A percentile compares a stretch with the other conserved stretches of the same genome.
Conservation (phyloP, 208 protist genomes). For the Acanthamoeba sp. region DNA sequence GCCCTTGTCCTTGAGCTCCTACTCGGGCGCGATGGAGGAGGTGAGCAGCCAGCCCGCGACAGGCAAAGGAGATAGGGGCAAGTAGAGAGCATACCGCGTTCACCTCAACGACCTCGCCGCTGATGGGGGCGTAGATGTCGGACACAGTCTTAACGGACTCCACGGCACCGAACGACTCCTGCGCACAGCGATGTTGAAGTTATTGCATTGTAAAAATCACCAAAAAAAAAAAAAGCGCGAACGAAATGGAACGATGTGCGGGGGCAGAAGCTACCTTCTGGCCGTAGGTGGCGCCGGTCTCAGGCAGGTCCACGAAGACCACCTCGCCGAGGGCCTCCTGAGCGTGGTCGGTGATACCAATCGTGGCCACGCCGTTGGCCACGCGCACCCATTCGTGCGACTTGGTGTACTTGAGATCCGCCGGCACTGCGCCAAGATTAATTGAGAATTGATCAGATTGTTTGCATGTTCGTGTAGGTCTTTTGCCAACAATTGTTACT, state of each 20-base stretch:
- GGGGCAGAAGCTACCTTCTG: neutral
- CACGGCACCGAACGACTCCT: conserved; percentile 78
- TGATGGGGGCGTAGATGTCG: conserved; percentile 87
- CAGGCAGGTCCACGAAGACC: conserved; percentile 88
- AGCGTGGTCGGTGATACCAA: conserved; percentile 87
- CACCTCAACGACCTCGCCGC: conserved; percentile 77
- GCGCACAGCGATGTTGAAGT: neutral
- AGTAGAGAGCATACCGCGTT: conserved; percentile 54
- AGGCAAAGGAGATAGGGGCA: neutral
- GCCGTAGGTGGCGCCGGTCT: conserved; percentile 74
- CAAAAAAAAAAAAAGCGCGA: neutral
- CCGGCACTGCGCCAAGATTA: neutral
- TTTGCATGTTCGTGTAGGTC: too few relatives aligned
- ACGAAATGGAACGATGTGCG: neutral
- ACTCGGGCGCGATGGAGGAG: neutral
- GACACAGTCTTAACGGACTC: conserved; percentile 87
- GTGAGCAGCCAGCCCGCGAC: neutral
- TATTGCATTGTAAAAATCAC: neutral
- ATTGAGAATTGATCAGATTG: too few relatives aligned
- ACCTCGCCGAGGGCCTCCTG: conserved; percentile 88
- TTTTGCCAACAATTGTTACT: neutral
- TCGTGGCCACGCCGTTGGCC: conserved; percentile 71
- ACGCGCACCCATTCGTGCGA: conserved; percentile 73
- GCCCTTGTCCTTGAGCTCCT: conserved; percentile 63
- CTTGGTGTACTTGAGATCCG: conserved; percentile 70